Percentiles rank a stretch among this genome's conserved stretches.
Conservation (phyloP, 1,284 basidiomycete genomes). For the Mycosarcoma mackinlayi region DNA sequence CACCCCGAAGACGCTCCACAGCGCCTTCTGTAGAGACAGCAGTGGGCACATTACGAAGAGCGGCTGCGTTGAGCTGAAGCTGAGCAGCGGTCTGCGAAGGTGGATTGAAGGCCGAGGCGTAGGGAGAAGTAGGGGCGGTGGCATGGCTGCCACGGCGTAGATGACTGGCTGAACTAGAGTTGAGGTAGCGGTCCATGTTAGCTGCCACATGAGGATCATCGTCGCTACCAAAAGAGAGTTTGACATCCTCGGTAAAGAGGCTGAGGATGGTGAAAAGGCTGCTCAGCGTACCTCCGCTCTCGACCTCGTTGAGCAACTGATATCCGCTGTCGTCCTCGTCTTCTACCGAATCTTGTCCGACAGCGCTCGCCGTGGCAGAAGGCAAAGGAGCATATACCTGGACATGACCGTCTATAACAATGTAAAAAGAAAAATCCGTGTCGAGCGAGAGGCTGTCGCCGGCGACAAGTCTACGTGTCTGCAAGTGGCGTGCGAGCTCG, state of each 20-base stretch:
- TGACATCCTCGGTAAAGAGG: conserved; percentile 96
- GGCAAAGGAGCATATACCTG: conserved; percentile 65
- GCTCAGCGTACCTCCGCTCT: conserved; percentile 78
- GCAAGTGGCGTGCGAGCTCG: conserved; percentile 66
- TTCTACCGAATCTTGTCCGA: conserved; percentile 27
- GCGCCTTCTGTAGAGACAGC: conserved; percentile 48
- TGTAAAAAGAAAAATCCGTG: conserved; percentile 65
- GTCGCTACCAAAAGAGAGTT: conserved; percentile 74
- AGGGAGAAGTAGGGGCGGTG: conserved; percentile 37
- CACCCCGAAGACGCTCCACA: conserved; percentile 38
- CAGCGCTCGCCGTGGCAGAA: conserved; percentile 16
- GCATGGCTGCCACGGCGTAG: conserved; percentile 3
- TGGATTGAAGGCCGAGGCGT: conserved; percentile 42
- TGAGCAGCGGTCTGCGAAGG: conserved; percentile 45
- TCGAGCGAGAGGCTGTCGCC: conserved; percentile 65
- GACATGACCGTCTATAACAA: conserved; percentile 67
- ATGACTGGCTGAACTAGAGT: conserved; percentile 2
- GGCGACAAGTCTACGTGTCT: conserved; percentile 64
- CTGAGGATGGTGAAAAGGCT: conserved; percentile 94
- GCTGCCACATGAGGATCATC: conserved; percentile 25
- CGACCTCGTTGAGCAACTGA: conserved; percentile 67
- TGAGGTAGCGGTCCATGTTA: conserved; percentile 26
- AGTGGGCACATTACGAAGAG: conserved; percentile 53
- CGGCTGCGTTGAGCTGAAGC: conserved; percentile 56
- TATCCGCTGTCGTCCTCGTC: conserved; percentile 62